These are phyloP conservation scores for Plasmodium yoelii DNA, from an alignment of 169 alveolate species.

Conservation along the genomic window DNA sequence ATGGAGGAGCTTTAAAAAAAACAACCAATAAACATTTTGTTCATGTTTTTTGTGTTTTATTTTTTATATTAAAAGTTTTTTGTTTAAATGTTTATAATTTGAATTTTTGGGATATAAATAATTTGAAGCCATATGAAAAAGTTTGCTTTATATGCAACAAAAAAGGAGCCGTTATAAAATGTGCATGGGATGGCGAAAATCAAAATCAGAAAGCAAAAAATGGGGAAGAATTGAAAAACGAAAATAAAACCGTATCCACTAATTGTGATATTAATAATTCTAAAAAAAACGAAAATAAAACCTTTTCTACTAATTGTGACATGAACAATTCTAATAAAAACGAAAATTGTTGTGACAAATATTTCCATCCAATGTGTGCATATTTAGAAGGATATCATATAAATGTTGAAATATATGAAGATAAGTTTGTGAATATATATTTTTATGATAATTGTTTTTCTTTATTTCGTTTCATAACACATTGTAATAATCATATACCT, in stretches of 20 bases:
- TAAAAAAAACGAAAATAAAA: neutral
- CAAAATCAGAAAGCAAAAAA: neutral
- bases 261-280: neutral
- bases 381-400: constrained; percentile 67
- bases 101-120: constrained; percentile 28
- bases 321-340: neutral
- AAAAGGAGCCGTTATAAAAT: constrained; percentile 42
- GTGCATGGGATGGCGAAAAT: neutral
- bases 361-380: constrained; percentile 60
- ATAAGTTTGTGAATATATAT: constrained; percentile 27
- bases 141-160: constrained; percentile 39
- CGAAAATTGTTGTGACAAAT: constrained; percentile 20
- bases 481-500: constrained; percentile 52
- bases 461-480: constrained; percentile 17
- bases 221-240: neutral
- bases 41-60: constrained; percentile 60
- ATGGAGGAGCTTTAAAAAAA: constrained; percentile 63
- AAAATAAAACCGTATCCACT: neutral
- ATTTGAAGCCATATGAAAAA: constrained; percentile 23
- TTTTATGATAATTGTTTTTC: constrained; percentile 69
- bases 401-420: constrained; percentile 60
- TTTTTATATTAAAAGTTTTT: constrained; percentile 53
- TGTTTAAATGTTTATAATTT: constrained; percentile 66
- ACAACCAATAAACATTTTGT: constrained; percentile 51
- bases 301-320: neutral